Conservation (phyloP, 2,329 filamentous ascomycete species). For the Botryotinia calthae region DNA sequence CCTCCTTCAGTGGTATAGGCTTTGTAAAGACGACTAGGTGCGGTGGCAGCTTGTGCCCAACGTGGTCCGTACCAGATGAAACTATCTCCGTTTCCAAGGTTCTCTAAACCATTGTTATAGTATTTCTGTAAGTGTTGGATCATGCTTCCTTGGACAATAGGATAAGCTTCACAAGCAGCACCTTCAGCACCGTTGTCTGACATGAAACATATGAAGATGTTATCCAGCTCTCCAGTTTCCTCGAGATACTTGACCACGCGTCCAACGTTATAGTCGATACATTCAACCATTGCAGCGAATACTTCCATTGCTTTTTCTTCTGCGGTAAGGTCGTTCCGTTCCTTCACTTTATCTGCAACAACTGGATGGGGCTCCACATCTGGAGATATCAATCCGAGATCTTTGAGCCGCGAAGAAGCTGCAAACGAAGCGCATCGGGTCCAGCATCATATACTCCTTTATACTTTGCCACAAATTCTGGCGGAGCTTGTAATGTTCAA, state of each 20-base stretch:
- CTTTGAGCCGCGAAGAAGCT: not conserved
- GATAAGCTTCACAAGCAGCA: not conserved
- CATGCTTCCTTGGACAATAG: not conserved
- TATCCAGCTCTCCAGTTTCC: not conserved
- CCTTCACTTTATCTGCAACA: constrained; percentile 21
- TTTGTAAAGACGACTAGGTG: not conserved
- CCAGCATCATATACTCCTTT: not conserved
- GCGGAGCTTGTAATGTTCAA: not conserved
- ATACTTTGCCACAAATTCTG: not conserved
- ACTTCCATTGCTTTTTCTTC: constrained; percentile 1
- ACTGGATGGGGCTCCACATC: constrained; percentile 29
- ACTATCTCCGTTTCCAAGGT: not conserved
- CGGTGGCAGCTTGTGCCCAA: not conserved
- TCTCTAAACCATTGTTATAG: not conserved
- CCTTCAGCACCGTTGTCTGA: not conserved
- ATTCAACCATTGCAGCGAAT: not conserved
- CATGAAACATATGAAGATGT: not conserved
- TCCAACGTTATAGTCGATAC: not conserved
- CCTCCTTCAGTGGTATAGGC: not conserved
- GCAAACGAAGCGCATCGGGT: not conserved
- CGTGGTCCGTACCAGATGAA: not conserved
- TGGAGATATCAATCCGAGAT: not conserved
- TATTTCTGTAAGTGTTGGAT: not conserved
- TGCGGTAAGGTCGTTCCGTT: constrained; percentile 45
- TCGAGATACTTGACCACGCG: not conserved